phyloP scores from a whole-genome alignment of 1,284 basidiomycete genomes.

The Ceratobasidium sp. region DNA sequence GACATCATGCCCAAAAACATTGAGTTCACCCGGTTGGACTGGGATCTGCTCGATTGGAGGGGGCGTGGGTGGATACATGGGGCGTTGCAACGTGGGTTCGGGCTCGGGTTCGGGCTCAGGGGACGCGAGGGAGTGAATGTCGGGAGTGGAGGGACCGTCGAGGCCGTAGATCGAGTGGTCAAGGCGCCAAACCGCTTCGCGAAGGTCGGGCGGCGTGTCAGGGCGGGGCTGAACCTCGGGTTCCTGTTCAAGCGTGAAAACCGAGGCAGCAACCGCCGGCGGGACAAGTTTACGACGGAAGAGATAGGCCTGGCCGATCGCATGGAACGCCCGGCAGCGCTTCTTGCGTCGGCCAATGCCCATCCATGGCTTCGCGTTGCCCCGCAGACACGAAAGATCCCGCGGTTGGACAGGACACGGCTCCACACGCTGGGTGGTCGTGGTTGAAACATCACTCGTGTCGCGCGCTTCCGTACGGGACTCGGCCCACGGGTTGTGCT shows the following conservation, averaged over 20 bases:
- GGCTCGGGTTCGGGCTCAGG: neutral
- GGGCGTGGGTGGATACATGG: too few species aligned
- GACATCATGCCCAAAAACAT: constrained; percentile 3
- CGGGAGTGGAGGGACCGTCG: neutral
- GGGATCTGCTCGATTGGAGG: neutral
- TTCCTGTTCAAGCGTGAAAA: neutral
- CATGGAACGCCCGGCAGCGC: neutral
- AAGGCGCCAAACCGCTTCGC: too few species aligned
- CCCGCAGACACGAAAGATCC: neutral
- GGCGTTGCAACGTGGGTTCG: too few species aligned
- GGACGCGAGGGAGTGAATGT: neutral
- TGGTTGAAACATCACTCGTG: too few species aligned
- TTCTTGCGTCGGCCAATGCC: neutral
- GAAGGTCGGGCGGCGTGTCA: neutral
- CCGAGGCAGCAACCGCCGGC: neutral
- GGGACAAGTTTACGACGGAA: neutral
- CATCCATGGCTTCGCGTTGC: neutral
- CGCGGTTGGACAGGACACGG: too few species aligned
- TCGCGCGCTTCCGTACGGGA: too few species aligned
- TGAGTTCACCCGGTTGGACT: neutral
- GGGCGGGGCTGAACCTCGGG: neutral
- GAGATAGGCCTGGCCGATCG: neutral
- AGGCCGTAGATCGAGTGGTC: neutral
- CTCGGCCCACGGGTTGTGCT: too few species aligned
- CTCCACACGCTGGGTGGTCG: too few species aligned